These are phyloP conservation scores for Acanthamoeba triangularis DNA, from an alignment of 208 protist species.

Conservation along the genomic window DNA sequence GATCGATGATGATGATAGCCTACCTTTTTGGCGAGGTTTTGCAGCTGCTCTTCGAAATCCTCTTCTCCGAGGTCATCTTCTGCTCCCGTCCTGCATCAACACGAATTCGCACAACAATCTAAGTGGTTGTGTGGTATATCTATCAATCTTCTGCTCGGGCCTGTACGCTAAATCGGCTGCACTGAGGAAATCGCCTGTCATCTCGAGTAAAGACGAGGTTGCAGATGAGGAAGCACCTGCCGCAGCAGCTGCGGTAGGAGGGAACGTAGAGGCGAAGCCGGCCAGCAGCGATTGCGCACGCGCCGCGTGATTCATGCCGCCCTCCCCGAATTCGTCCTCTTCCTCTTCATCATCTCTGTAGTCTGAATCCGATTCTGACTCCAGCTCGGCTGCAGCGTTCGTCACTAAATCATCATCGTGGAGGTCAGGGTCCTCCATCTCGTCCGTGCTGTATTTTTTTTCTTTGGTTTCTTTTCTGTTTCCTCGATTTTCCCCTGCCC, in stretches of 20 bases:
- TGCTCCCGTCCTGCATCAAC: not conserved
- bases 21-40: constrained; percentile 57
- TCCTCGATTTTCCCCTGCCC: too few species aligned
- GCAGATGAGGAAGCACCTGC: not conserved
- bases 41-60: constrained; percentile 64
- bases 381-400: not conserved
- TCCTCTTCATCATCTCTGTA: not conserved
- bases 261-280: not conserved
- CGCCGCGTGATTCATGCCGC: not conserved
- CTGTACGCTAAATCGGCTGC: not conserved
- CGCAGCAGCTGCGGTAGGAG: not conserved
- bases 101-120: not conserved
- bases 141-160: too few species aligned
- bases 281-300: not conserved
- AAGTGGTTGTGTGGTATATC: not conserved
- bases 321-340: not conserved
- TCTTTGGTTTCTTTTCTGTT: too few species aligned
- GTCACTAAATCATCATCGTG: not conserved
- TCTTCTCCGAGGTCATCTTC: not conserved
- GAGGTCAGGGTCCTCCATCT: constrained; percentile 31
- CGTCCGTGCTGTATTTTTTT: not conserved
- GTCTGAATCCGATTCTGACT: not conserved
- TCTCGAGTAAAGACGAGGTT: not conserved
- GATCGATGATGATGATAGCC: not conserved
- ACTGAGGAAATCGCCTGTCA: constrained; percentile 21